Evolutionary conservation across 371 early-diverging fungal species (phyloP), one percentile per base, ranked within the genome.

Genomic region (Haplosporangium sp.): DNA sequence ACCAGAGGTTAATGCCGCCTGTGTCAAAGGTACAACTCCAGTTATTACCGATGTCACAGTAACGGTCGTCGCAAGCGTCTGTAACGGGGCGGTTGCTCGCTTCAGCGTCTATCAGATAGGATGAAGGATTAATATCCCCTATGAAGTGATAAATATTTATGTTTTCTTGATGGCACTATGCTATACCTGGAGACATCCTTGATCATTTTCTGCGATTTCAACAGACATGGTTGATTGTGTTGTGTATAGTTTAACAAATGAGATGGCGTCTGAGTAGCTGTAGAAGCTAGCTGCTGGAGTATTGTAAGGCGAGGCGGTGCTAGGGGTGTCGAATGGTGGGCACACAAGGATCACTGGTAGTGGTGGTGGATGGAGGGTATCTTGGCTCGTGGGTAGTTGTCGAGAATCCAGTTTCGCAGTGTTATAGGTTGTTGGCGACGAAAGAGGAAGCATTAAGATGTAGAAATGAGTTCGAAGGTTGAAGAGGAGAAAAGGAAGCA

Each of bases 11-110:
- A 74, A 41, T 1, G 65, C 60, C 16, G 12, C 38, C n/a, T 74
- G 75, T 13, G 66, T 58, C 42, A 69, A 52, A 1, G 75, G 69
- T 0, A 69, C 62, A n/a, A 74, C 57, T 8, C 75, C 75, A 0
- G 75, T 51, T 52, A 69, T 65, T 0, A 69, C 69, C 0, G 75
- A 74, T 2, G 65, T 54, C 13, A 61, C 58, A 5, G 65, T 64
- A 16, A 69, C 36, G 2, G 69, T 64, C 6, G 69, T 46, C 9
- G 69, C 69, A 1, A 74, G 40, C 0, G 65, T 52, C 16, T 69
- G 47, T 5, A 74, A 0, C 36, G 75, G 69, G 3, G 65, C 60
- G 21, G 52, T 20, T 6, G 41, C 36, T 4, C 69, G 53, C 12
- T 68, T 69, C 0, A 69, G 12, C 9, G 62, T 52, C 75, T 74